phyloP scores from a whole-genome alignment of 2,329 filamentous ascomycete species.

The Periglandula ipomoeae region DNA sequence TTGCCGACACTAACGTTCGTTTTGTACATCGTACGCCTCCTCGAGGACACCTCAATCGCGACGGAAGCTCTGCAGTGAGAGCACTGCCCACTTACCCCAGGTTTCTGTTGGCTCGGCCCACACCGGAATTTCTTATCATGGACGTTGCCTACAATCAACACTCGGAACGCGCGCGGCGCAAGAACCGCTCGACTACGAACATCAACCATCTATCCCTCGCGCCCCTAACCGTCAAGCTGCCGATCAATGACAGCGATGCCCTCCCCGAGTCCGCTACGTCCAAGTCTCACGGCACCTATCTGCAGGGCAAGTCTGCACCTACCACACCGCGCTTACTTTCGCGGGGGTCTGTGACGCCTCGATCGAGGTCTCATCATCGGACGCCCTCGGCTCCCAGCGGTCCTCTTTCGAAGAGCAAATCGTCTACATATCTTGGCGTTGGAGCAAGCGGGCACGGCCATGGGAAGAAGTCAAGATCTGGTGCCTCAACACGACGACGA shows the following conservation, averaged over 20 bases:
- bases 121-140: conserved; percentile 23
- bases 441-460: conserved; percentile 8
- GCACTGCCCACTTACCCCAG: background rate
- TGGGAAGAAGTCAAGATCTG: conserved; percentile 15
- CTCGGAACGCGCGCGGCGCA: conserved; percentile 45
- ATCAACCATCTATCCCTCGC: conserved; percentile 53
- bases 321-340: conserved; percentile 55
- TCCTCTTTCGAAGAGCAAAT: conserved; percentile 51
- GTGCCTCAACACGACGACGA: conserved; percentile 26
- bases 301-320: conserved; percentile 53
- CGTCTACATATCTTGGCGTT: conserved; percentile 43
- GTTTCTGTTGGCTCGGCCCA: background rate
- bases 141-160: conserved; percentile 54
- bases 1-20: background rate
- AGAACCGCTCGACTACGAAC: conserved; percentile 49
- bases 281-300: conserved; percentile 38
- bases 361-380: conserved; percentile 36
- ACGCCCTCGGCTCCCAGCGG: conserved; percentile 26
- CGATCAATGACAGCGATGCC: conserved; percentile 44
- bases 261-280: conserved; percentile 27
- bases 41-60: background rate
- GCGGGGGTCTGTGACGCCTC: conserved; percentile 40
- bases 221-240: conserved; percentile 54
- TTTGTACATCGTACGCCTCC: background rate
- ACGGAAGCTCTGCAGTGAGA: background rate